phyloP scores from a whole-genome alignment of 805 yeast genomes.

The Pichia ethanolica region DNA sequence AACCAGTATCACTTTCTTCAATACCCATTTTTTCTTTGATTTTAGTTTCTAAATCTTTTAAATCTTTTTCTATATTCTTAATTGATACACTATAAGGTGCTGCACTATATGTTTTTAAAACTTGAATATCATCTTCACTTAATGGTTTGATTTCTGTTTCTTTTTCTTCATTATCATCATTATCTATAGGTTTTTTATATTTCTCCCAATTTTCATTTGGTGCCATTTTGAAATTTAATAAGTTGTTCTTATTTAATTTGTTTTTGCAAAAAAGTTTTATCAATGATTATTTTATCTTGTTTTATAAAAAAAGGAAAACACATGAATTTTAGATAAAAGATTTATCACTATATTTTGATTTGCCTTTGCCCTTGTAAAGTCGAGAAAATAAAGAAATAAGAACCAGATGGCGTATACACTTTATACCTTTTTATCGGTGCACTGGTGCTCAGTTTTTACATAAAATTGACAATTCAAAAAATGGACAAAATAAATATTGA shows the following conservation, averaged over 20 bases:
- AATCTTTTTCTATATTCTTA: slow-evolving; percentile 79
- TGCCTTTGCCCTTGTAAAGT: background rate
- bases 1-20: slow-evolving; percentile 95
- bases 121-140: slow-evolving; percentile 95
- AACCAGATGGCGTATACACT: background rate
- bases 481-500: too few relatives aligned
- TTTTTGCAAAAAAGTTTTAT: too few relatives aligned
- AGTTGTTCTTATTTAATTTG: too few relatives aligned
- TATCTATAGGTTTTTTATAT: slow-evolving; percentile 77
- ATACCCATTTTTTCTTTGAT: slow-evolving; percentile 93
- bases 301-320: too few relatives aligned
- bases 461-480: too few relatives aligned
- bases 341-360: background rate
- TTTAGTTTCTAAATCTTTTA: slow-evolving; percentile 73
- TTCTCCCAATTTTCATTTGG: slow-evolving; percentile 99
- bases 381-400: background rate
- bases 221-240: slow-evolving; percentile 53
- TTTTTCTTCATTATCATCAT: slow-evolving; percentile 39
- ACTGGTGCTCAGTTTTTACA: too few relatives aligned
- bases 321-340: too few relatives aligned
- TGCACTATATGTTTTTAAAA: slow-evolving; percentile 91
- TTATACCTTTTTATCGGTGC: too few relatives aligned
- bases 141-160: slow-evolving; percentile 79
- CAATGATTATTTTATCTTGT: too few relatives aligned
- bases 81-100: slow-evolving; percentile 88